Percentiles rank a stretch among this genome's conserved stretches.
Evolutionary conservation across 306 rosid genomes (phyloP).

Genomic region (Amphicarpaea edgeworthii): DNA sequence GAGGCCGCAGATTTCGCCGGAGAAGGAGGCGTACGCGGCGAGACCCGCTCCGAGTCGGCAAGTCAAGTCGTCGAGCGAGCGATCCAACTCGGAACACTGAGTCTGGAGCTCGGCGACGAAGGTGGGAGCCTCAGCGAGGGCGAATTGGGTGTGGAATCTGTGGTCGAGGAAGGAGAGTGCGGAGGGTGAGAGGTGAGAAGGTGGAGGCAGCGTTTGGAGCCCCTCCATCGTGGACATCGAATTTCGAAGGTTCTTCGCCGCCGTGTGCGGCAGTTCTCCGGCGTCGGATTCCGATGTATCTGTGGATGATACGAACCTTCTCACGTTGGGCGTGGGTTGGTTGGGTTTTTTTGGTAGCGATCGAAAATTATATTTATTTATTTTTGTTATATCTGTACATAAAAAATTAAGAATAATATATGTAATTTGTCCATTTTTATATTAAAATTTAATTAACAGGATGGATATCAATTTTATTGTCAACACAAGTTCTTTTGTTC

Average conservation of each 20-base stretch:
- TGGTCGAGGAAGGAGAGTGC: conserved; percentile 65
- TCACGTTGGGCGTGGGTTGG: neutral
- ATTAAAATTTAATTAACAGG: too few species aligned
- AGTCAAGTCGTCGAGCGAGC: conserved; percentile 60
- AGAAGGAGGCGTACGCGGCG: conserved; percentile 67
- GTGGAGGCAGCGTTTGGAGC: conserved; percentile 59
- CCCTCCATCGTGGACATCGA: conserved; percentile 49
- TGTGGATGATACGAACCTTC: conserved; percentile 20
- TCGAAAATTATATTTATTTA: too few species aligned
- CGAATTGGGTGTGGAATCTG: conserved; percentile 50
- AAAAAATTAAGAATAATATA: too few species aligned
- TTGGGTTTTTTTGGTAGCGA: too few species aligned
- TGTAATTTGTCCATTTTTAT: too few species aligned
- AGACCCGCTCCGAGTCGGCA: conserved; percentile 65
- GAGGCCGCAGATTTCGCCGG: conserved; percentile 60
- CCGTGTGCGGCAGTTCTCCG: conserved; percentile 40
- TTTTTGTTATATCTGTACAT: too few species aligned
- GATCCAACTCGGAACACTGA: conserved; percentile 73
- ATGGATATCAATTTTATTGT: too few species aligned
- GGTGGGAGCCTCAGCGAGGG: conserved; percentile 54
- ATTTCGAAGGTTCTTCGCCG: conserved; percentile 23
- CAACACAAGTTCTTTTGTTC: neutral
- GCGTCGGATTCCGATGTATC: conserved; percentile 11
- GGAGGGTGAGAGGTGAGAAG: conserved; percentile 65
- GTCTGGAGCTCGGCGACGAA: conserved; percentile 67